Evolutionary conservation across 2,329 filamentous ascomycete genomes (phyloP), one percentile per base, ranked within the genome.

Genomic region (Fusarium tuaranense): DNA sequence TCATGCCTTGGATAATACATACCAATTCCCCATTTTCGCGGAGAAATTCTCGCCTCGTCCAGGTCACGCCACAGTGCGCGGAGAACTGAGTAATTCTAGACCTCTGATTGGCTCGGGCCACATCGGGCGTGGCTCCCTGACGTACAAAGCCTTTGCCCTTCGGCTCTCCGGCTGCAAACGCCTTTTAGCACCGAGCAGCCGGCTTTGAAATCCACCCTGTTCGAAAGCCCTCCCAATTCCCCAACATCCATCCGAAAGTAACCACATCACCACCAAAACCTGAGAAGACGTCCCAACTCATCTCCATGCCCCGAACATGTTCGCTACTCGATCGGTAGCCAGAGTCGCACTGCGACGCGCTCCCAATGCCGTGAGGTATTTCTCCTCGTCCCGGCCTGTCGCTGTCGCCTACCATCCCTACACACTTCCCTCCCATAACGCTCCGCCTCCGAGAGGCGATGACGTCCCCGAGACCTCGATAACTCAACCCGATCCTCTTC

Each of bases 321-420:
- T 82, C 77, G 80, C 82, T 53, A 79, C 84, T 76, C 75, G 80
- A 77, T 82, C 83, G 70, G 78, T 85, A 80, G 81, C 84, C 80
- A 78, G 84, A 74, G 78, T 83, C 72, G 83, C 84, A 76, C 76
- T 82, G 74, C 84, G 84, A 70, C 82, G 82, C 55, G 81, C 83
- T 64, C 82, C 84, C 75, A 84, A 81, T 70, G 71, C 83, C 18
- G 66, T 82, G 70, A 85, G 86, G 68, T 85, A 85, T 61, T 85
- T 86, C 78, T 85, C 84, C 68, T 80, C 82, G 2, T 76, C 82
- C n/a, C 70, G 76, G 74, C 70, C 77, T 38, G 75, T 76, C 62
- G 78, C 79, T 57, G 66, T 79, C 39, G 81, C 86, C 64, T 90
- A 89, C 80, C 88, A 90, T 73, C 84, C 88, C 61, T 89, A 90